Evolutionary conservation across 1,284 basidiomycete species (phyloP), one percentile per base, ranked within the genome.

Genomic region (Ustilago nuda): DNA sequence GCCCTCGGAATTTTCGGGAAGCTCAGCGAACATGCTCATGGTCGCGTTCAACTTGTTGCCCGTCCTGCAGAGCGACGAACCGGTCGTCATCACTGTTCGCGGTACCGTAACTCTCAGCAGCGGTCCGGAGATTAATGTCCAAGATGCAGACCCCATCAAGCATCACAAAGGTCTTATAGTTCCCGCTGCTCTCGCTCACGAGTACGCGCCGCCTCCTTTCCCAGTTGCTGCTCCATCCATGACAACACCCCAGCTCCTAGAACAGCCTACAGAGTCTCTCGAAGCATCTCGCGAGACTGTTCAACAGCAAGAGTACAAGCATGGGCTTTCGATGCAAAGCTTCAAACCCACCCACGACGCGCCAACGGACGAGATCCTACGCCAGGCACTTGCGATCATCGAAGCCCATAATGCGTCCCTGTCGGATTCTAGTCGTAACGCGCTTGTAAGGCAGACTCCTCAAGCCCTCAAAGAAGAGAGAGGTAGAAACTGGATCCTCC

Each of bases 371-470:
- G 64, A 66, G 51, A 35, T 66, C 33, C 52, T 72, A 19, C 56
- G 64, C 2, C 60, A 64, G 43, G 70, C 70, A 23, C 70, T 72
- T 13, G 70, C 64, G 1, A 60, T 72, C 53, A 72, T 72, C 23
- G 56, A 61, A 32, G 70, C 70, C 8, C 65, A 72, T 54, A 61
- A 67, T 41, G 64, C 62, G 32, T 50, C 60, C 1, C 33, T 62
- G 46, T 35, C 45, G 2, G 36, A 59, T 32, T n/a, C 39, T 3
- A 37, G 37, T 5, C 45, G 36, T 45, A 17, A 45, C n/a, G 11
- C 17, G n/a, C 19, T 19, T 8, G n/a, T n/a, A 23, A 45, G 43
- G n/a, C 27, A 35, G 27, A 15, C 54, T 17, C 13, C n/a, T 19
- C 27, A 39, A 32, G 0, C 56, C 8, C 41, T 27, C 7, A 12